Base-by-base conservation (phyloP, 176 grass and related monocot species). In the Ampelocalamus luodianensis region DNA sequence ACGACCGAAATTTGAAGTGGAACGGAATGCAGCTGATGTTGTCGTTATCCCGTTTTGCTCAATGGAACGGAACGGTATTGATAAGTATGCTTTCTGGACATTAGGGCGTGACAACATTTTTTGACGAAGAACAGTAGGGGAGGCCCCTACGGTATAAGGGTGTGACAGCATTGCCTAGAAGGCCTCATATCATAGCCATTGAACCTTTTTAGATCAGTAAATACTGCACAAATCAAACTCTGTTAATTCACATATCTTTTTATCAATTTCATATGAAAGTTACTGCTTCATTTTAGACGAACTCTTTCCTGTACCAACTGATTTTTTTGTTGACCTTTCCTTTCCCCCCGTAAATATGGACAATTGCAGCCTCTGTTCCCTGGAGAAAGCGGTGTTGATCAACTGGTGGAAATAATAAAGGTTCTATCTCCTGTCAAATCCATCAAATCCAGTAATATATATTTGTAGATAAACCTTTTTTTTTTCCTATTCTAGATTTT, bases 351-450 rank as follows among this genome's bases (percentile, higher is more conserved):
- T 29, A 8, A 60, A 82, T 26, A 5, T 42, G 34, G n/a, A 43
- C 23, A 50, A 80, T 69, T 86, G 45, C 88, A 97, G 95, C 95
- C 95, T 82, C 68, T 94, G 10, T 97, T 97, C 83, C 95, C 95
- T 90, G 92, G 95, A 86, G 95, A 94, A 88, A 97, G 92, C 27
- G 92, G 90, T 36, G 92, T 97, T 88, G 95, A 97, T 84, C 95
- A 97, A 78, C 83, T 97, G 72, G 95, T 94, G 63, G 95, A 97
- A 91, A 94, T 97, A 81, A 97, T 97, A 68, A 97, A 97, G 90
- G 95, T 97, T 71, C 16, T 83, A 74, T 88, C 40, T 50, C 23
- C 61, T 72, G 68, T 68, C 37, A 67, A 67, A 60, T 64, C 63
- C 49, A 58, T 80, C 8, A 74, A 68, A 71, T 45, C 50, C 7